These are phyloP conservation scores for Xylariales sp. DNA, from an alignment of 2,329 filamentous ascomycete genomes.

Conservation along the genomic window DNA sequence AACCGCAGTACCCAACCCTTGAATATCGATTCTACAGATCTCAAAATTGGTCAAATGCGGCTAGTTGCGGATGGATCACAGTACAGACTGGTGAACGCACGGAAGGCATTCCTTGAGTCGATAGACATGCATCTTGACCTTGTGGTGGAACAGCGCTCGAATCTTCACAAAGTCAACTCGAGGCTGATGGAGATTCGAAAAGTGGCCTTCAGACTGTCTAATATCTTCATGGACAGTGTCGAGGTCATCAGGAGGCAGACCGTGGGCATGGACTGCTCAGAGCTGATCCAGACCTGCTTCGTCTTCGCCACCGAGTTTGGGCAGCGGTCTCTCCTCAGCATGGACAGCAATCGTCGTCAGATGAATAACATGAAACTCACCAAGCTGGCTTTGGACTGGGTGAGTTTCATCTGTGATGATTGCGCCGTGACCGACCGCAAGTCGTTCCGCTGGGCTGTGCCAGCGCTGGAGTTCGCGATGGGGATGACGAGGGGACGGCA, in stretches of 20 bases:
- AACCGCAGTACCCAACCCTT: constrained; percentile 66
- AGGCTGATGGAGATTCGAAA: constrained; percentile 92
- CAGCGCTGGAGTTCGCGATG: constrained; percentile 95
- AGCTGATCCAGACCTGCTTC: constrained; percentile 96
- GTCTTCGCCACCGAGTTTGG: constrained; percentile 99
- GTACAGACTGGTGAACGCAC: constrained; percentile 71
- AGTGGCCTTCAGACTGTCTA: constrained; percentile 92
- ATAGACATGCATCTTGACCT: constrained; percentile 83
- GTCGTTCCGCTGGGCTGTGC: constrained; percentile 95
- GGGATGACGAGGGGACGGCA: constrained; percentile 92
- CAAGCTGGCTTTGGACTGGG: constrained; percentile 91
- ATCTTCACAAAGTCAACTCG: constrained; percentile 84
- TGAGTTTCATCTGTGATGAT: constrained; percentile 96
- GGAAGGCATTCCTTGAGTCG: constrained; percentile 70
- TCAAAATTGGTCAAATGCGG: constrained; percentile 81
- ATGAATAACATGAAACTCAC: constrained; percentile 98
- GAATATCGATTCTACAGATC: constrained; percentile 73
- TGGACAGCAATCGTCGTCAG: constrained; percentile 90
- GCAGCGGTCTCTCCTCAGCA: constrained; percentile 87
- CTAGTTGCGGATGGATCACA: constrained; percentile 86
- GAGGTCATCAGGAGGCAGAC: constrained; percentile 88
- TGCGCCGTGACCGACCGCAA: constrained; percentile 90
- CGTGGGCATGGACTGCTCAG: constrained; percentile 78
- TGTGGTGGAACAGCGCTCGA: constrained; percentile 86
- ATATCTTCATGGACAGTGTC: constrained; percentile 98